phyloP scores from a whole-genome alignment of 176 grass and related monocot species.

The Echinochloa phyllopogon region DNA sequence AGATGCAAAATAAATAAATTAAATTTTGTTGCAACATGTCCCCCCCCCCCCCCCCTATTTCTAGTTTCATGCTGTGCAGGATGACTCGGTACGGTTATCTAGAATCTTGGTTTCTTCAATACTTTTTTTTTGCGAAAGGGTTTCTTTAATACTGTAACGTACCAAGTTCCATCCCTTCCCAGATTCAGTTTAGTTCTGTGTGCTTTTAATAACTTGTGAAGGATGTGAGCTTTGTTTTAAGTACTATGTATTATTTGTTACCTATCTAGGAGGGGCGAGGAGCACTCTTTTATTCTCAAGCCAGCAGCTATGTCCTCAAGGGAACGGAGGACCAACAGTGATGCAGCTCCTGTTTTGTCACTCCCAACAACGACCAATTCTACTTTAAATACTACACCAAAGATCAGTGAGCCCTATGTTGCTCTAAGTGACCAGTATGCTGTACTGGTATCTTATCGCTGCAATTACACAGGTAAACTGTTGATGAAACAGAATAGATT shows the following conservation, averaged over 20 bases:
- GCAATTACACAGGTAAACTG: conserved; percentile 87
- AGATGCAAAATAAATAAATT: conserved; percentile 1
- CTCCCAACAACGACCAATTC: conserved; percentile 41
- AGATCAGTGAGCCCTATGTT: conserved; percentile 47
- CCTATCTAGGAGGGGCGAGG: conserved; percentile 78
- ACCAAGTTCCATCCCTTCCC: too few species aligned
- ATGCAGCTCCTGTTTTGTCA: conserved; percentile 49
- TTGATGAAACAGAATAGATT: conserved; percentile 20
- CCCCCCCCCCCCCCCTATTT: neutral
- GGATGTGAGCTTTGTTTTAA: conserved; percentile 28
- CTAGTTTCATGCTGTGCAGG: neutral
- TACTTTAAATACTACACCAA: conserved; percentile 52
- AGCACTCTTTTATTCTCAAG: conserved; percentile 99
- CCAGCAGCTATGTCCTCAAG: conserved; percentile 61
- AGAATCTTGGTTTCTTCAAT: too few species aligned
- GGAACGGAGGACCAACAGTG: conserved; percentile 52
- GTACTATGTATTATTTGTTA: conserved; percentile 20
- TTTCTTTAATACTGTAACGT: too few species aligned
- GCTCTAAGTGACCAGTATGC: conserved; percentile 75
- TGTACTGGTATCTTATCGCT: conserved; percentile 86
- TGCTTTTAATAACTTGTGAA: too few species aligned
- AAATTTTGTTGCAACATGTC: conserved; percentile 4
- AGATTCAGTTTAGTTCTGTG: too few species aligned
- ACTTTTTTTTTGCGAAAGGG: too few species aligned
- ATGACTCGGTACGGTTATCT: neutral